Base-by-base conservation (phyloP, 2,329 filamentous ascomycete genomes). In the Bipolaris gigantea region DNA sequence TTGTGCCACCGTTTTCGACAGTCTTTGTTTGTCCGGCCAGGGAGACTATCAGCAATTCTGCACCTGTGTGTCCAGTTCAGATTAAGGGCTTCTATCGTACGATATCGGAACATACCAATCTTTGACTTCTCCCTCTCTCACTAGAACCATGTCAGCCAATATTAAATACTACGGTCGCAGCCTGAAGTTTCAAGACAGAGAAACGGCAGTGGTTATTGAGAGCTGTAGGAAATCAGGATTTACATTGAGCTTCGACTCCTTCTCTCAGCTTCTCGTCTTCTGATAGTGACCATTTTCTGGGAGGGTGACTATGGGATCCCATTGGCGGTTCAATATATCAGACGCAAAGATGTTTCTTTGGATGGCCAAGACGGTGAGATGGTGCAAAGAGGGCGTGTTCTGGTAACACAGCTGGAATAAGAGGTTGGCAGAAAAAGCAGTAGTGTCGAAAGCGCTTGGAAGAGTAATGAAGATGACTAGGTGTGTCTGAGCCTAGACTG, bases 1-100 rank as follows among this genome's bases (percentile, higher is more conserved):
- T 78, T 77, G 40, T 71, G 68, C 75, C 75, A 79, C 38, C 76
- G 67, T 56, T 79, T 79, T 16, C 76, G 70, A 50, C 76, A 78
- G 60, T 79, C 76, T 56, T 79, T 78, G 61, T 79, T 78, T 13
- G 73, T 74, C 50, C 76, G 64, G 7, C 72, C 72, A 2, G 75
- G 75, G 1, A 78, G 70, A 23, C 64, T 66, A 5, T 62, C 53
- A 11, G 76, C 74, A 38, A 78, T 70, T 41, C 62, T 64, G 50
- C 73, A 76, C 75, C 67, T 63, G 30, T 13, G 15, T n/a, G n/a
- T 21, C n/a, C 5, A 7, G 16, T 34, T 61, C 39, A 62, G 51
- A 42, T 23, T 19, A n/a, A 11, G 3, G 16, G n/a, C 6, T 39
- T 34, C 21, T 25, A 32, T n/a, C n/a, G 16, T 10, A 13, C 8